Evolutionary conservation across 768 basidiomycete species (phyloP).

Genomic region (Trametes cubensis): DNA sequence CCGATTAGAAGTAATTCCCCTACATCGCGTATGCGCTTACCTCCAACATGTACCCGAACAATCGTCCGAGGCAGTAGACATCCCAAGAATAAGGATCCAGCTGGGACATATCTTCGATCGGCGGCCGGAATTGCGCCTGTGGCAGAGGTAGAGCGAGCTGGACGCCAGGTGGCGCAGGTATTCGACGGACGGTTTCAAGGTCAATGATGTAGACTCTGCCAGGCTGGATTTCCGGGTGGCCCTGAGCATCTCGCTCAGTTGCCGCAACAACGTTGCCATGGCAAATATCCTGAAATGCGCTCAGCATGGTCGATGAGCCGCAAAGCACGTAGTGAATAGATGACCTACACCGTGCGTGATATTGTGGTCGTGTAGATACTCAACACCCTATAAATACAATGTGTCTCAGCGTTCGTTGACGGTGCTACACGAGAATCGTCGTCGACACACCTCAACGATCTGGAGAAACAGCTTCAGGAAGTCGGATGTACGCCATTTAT

Average conservation of each 20-base stretch:
- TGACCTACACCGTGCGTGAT: background rate
- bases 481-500: background rate
- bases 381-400: background rate
- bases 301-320: background rate
- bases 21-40: background rate
- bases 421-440: no score
- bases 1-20: no score
- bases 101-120: background rate
- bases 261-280: background rate
- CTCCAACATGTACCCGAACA: background rate
- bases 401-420: no score
- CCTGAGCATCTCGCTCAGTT: background rate
- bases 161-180: background rate
- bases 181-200: background rate
- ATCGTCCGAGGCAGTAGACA: background rate
- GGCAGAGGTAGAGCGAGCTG: background rate
- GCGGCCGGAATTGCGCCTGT: background rate
- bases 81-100: constrained; percentile 12
- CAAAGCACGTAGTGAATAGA: no score
- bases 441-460: background rate
- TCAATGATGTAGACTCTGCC: constrained; percentile 12
- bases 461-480: background rate
- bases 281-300: background rate
- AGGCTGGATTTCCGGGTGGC: background rate
- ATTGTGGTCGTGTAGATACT: constrained; percentile 1